A percentile compares a stretch with the other conserved stretches of the same genome.
phyloP scores from a whole-genome alignment of 441 rosid species.

The Breynia disticha region DNA sequence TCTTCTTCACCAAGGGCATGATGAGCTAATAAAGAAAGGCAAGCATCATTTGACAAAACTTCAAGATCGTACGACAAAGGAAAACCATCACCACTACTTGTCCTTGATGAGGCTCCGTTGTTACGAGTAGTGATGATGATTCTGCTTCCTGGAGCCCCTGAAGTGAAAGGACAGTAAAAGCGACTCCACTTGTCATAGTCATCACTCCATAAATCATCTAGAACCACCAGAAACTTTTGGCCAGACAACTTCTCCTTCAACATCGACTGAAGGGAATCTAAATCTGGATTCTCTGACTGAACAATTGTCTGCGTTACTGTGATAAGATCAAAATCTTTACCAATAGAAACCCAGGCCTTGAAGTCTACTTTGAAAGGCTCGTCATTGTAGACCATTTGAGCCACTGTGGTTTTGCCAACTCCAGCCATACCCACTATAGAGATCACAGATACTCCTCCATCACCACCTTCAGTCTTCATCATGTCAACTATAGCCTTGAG shows the following conservation, averaged over 20 bases:
- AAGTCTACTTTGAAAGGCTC: not conserved
- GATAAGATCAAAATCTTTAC: not conserved
- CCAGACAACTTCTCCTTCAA: not conserved
- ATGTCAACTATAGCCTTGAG: not conserved
- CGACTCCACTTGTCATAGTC: not conserved
- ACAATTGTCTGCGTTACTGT: not conserved
- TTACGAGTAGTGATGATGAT: slow-evolving; percentile 15
- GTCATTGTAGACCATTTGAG: slow-evolving; percentile 4
- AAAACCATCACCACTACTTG: not conserved
- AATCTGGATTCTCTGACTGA: not conserved
- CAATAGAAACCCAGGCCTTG: slow-evolving; percentile 9
- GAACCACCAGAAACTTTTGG: slow-evolving; percentile 15
- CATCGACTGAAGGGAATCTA: not conserved
- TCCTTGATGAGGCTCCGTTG: not conserved
- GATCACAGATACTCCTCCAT: not conserved
- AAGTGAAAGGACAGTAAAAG: slow-evolving; percentile 1
- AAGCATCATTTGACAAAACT: not conserved
- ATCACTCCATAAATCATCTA: slow-evolving; percentile 18
- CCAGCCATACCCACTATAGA: slow-evolving; percentile 2
- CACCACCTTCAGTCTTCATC: not conserved
- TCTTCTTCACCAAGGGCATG: not conserved
- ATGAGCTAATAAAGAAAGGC: not conserved
- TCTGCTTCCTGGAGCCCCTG: slow-evolving; percentile 13
- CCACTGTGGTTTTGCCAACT: slow-evolving; percentile 14
- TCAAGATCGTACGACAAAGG: too few relatives aligned